Evolutionary conservation across 805 yeast genomes (phyloP).

Genomic region (Candida dajiaensis): DNA sequence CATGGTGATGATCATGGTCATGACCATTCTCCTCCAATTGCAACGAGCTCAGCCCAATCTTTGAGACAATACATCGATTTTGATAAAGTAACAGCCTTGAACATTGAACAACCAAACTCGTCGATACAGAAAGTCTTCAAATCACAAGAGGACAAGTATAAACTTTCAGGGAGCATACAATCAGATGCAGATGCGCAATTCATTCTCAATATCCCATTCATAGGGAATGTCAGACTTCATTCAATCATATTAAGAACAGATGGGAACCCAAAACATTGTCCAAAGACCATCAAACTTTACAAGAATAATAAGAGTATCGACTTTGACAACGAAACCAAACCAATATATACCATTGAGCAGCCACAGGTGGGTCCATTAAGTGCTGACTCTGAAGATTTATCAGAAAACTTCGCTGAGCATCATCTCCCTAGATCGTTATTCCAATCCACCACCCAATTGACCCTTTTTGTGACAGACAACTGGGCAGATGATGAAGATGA

Average conservation of each 20-base stretch:
- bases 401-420: slow-evolving; percentile 66
- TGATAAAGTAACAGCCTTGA: slow-evolving; percentile 55
- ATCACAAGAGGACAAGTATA: slow-evolving; percentile 40
- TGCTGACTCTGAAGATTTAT: slow-evolving; percentile 27
- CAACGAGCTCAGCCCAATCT: slow-evolving; percentile 67
- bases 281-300: slow-evolving; percentile 61
- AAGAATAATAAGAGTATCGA: slow-evolving; percentile 69
- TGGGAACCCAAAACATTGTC: slow-evolving; percentile 55
- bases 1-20: slow-evolving; percentile 11
- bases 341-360: slow-evolving; percentile 50
- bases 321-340: slow-evolving; percentile 52
- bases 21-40: slow-evolving; percentile 50
- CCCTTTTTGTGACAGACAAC: slow-evolving; percentile 63
- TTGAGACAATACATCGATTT: slow-evolving; percentile 56
- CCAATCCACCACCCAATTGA: slow-evolving; percentile 60
- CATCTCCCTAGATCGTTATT: slow-evolving; percentile 69
- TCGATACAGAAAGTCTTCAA: slow-evolving; percentile 46
- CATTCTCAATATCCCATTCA: slow-evolving; percentile 73
- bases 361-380: slow-evolving; percentile 55
- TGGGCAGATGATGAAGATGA: slow-evolving; percentile 60
- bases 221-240: slow-evolving; percentile 65
- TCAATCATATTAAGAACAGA: slow-evolving; percentile 67
- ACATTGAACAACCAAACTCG: slow-evolving; percentile 46
- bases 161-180: slow-evolving; percentile 40
- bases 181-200: slow-evolving; percentile 82